Conservation (phyloP, 2,329 filamentous ascomycete species). For the Aspergillus piperis region DNA sequence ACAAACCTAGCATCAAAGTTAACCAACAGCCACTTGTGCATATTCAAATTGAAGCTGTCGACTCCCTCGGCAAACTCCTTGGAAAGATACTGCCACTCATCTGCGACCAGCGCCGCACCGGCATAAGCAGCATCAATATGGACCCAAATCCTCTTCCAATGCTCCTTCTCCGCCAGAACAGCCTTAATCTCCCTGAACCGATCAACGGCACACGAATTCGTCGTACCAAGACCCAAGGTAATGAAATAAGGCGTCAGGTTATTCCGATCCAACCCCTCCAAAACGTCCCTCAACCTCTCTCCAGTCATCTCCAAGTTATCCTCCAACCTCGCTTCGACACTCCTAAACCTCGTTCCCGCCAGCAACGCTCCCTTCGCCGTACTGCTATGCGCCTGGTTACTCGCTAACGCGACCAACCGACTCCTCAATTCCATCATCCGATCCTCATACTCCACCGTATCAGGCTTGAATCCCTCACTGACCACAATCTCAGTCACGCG, state of each 20-base stretch:
- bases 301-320: constrained; percentile 73
- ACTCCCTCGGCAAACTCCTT: constrained; percentile 62
- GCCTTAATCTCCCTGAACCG: constrained; percentile 70
- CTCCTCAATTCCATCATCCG: constrained; percentile 66
- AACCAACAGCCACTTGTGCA: constrained; percentile 96
- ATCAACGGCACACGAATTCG: constrained; percentile 84
- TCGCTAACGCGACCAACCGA: constrained; percentile 76
- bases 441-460: constrained; percentile 65
- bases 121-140: constrained; percentile 95
- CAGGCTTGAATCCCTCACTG: constrained; percentile 47
- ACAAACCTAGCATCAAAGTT: constrained; percentile 74
- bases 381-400: constrained; percentile 76
- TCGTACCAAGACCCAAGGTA: constrained; percentile 81
- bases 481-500: constrained; percentile 65
- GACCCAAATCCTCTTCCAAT: constrained; percentile 72
- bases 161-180: constrained; percentile 47
- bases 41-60: constrained; percentile 91
- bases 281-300: constrained; percentile 58
- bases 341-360: constrained; percentile 77
- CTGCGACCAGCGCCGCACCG: constrained; percentile 77
- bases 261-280: constrained; percentile 66
- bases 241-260: constrained; percentile 85
- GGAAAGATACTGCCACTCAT: constrained; percentile 74
- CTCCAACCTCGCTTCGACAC: constrained; percentile 63
- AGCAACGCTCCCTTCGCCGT: constrained; percentile 87